phyloP scores from a whole-genome alignment of 192 early-diverging fungal species.

The Coemansia sp. region DNA sequence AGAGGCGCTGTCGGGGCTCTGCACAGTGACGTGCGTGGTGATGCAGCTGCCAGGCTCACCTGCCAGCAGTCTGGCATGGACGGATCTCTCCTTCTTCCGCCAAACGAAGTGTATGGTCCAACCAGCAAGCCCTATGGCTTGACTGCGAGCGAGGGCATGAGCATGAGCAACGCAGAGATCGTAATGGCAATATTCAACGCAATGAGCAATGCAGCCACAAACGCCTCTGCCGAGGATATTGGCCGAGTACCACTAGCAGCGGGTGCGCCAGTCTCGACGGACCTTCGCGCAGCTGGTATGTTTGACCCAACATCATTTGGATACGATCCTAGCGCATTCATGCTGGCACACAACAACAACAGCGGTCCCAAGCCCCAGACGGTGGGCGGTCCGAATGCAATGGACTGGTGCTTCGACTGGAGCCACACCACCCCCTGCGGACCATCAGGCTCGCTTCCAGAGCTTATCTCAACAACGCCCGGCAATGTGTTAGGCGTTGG shows the following conservation, averaged over 20 bases:
- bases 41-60: neutral
- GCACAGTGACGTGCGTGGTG: neutral
- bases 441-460: neutral
- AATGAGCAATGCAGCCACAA: conserved; percentile 23
- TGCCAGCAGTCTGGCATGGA: neutral
- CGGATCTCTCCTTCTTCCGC: neutral
- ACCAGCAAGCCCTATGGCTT: conserved; percentile 1
- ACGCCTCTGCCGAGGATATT: neutral
- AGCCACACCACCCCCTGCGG: conserved; percentile 2
- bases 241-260: conserved; percentile 1
- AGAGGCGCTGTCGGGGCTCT: neutral
- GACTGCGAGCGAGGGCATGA: conserved; percentile 1
- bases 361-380: conserved; percentile 6
- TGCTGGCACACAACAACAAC: conserved; percentile 10
- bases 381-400: conserved; percentile 13
- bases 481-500: neutral
- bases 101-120: conserved; percentile 19
- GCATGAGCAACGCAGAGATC: conserved; percentile 23
- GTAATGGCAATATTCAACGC: conserved; percentile 50
- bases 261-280: neutral
- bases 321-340: conserved; percentile 30
- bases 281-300: conserved; percentile 1
- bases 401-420: conserved; percentile 47
- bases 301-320: conserved; percentile 20
- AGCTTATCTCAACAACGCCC: neutral